Percentiles rank a stretch among this genome's conserved stretches.
phyloP scores from a whole-genome alignment of 257 asterid genomes.

The Plantago ovata region DNA sequence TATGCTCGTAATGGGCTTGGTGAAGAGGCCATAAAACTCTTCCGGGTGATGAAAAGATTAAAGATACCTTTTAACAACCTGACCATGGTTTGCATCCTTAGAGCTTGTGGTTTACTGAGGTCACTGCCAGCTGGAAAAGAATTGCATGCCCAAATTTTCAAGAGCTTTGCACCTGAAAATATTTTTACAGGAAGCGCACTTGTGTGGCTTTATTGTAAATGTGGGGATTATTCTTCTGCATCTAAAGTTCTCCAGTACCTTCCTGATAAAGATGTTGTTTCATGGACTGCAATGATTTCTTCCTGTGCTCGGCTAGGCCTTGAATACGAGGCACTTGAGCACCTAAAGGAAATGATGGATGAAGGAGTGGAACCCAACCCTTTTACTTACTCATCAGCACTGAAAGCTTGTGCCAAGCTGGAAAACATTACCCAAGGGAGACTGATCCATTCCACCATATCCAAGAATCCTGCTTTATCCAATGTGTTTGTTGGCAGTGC shows the following conservation, averaged over 20 bases:
- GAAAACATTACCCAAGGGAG: conserved; percentile 61
- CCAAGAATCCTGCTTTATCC: conserved; percentile 53
- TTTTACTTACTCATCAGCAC: conserved; percentile 80
- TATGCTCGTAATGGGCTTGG: conserved; percentile 80
- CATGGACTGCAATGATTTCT: conserved; percentile 94
- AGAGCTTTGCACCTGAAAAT: conserved; percentile 43
- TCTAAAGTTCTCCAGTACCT: conserved; percentile 57
- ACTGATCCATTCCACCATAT: conserved; percentile 66
- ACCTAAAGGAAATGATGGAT: conserved; percentile 73
- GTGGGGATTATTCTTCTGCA: conserved; percentile 64
- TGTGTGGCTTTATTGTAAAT: conserved; percentile 82
- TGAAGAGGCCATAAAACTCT: conserved; percentile 54
- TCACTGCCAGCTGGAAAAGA: conserved; percentile 64
- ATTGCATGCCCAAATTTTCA: conserved; percentile 72
- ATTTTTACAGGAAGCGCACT: conserved; percentile 67
- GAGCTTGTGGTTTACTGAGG: conserved; percentile 68
- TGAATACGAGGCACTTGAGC: conserved; percentile 77
- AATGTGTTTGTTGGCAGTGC: conserved; percentile 91
- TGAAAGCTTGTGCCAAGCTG: conserved; percentile 81
- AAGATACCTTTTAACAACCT: conserved; percentile 44
- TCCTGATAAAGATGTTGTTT: conserved; percentile 78
- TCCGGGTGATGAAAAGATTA: conserved; percentile 59
- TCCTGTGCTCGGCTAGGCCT: conserved; percentile 74
- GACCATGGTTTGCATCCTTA: conserved; percentile 76
- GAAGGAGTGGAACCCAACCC: conserved; percentile 83